A percentile compares a stretch with the other conserved stretches of the same genome.
These are phyloP conservation scores for Chiua sp. DNA, from an alignment of 1,284 basidiomycete species.

Conservation along the genomic window DNA sequence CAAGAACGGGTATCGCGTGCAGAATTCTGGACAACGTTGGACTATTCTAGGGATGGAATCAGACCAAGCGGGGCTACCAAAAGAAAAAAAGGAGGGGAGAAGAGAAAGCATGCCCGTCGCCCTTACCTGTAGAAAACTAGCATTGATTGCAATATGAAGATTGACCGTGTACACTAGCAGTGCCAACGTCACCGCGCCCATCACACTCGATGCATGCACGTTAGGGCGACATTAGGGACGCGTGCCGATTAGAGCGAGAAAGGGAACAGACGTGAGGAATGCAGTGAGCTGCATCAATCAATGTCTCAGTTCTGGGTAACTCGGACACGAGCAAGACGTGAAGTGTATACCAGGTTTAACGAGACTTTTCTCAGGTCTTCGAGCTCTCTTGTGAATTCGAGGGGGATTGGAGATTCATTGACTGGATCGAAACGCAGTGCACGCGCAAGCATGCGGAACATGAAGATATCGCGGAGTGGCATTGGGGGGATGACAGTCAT, in stretches of 20 bases:
- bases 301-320: slow-evolving; percentile 3
- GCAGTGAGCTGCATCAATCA: slow-evolving; percentile 25
- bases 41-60: slow-evolving; percentile 11
- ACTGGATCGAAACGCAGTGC: slow-evolving; percentile 1
- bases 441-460: slow-evolving; percentile 4
- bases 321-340: not conserved
- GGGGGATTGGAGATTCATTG: slow-evolving; percentile 4
- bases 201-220: slow-evolving; percentile 23
- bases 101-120: not conserved
- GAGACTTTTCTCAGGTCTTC: slow-evolving; percentile 27
- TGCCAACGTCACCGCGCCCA: slow-evolving; percentile 29
- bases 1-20: slow-evolving; percentile 33
- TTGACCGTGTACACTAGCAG: slow-evolving; percentile 39
- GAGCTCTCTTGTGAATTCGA: slow-evolving; percentile 28
- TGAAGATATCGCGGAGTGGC: slow-evolving; percentile 3
- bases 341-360: slow-evolving; percentile 26
- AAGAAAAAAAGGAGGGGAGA: not conserved
- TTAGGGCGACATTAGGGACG: slow-evolving; percentile 13
- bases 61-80: not conserved
- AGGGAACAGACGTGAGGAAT: slow-evolving; percentile 32
- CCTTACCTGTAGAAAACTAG: slow-evolving; percentile 25
- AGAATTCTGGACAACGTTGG: slow-evolving; percentile 25
- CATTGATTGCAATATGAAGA: slow-evolving; percentile 27
- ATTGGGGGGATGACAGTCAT: slow-evolving; percentile 10
- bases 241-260: not conserved